phyloP scores from a whole-genome alignment of 2,329 filamentous ascomycete species.

The Diplodia corticola region DNA sequence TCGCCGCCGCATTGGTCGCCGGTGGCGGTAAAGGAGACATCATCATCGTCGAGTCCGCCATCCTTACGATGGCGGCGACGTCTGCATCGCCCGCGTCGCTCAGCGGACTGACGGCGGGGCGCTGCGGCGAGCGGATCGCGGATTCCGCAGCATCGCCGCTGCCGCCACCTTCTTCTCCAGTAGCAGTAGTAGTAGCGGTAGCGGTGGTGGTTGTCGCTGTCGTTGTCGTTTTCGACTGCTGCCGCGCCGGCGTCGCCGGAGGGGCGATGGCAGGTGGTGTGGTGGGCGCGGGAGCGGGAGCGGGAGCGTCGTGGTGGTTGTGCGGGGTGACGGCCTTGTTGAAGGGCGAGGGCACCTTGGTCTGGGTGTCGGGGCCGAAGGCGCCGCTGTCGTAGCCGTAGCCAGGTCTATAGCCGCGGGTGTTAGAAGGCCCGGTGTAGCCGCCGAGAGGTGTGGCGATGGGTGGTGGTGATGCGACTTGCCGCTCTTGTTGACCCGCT shows the following conservation, averaged over 20 bases:
- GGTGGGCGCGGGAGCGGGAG: background rate
- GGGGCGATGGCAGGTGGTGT: background rate
- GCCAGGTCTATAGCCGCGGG: constrained; percentile 21
- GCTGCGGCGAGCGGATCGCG: constrained; percentile 28
- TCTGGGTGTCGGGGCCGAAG: constrained; percentile 19
- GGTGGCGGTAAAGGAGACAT: background rate
- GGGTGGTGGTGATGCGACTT: background rate
- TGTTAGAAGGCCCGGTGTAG: constrained; percentile 22
- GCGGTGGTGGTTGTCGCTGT: too few species aligned
- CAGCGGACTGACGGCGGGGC: constrained; percentile 22
- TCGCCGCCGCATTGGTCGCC: background rate
- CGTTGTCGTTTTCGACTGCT: constrained; percentile 24
- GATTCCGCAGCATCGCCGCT: constrained; percentile 26
- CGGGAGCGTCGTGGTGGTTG: background rate
- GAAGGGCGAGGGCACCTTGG: constrained; percentile 12
- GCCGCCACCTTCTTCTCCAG: background rate
- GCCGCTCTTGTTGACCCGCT: background rate
- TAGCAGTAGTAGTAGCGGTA: too few species aligned
- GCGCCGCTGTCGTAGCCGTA: constrained; percentile 23
- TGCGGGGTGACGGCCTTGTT: background rate
- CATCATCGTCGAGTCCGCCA: background rate
- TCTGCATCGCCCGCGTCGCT: constrained; percentile 22
- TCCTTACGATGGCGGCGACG: too few species aligned
- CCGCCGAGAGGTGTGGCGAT: background rate
- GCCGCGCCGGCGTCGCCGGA: constrained; percentile 13